Evolutionary conservation across 139 green algal genomes (phyloP), one percentile per base, ranked within the genome.

Genomic region (Gonium pectorale): DNA sequence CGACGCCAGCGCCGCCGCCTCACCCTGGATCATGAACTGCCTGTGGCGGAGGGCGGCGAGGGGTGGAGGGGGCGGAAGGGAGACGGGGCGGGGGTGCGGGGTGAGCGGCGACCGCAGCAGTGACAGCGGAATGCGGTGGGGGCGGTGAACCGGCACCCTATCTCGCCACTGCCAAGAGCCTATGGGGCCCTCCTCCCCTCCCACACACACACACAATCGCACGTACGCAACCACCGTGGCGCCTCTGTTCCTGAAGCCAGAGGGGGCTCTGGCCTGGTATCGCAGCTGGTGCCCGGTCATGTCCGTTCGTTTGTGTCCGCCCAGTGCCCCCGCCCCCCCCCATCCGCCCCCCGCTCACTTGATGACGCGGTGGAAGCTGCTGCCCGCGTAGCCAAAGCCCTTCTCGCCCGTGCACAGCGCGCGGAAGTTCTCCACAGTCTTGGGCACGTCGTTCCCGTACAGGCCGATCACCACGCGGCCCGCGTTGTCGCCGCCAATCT

Each of bases 401-500:
- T 92, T 90, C 84, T 93, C 88, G 26, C 89, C 89, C 1, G 86
- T 91, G 52, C 86, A 88, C 69, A 88, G 73, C 37, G 73, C 83
- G 8, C 62, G 73, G 79, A 89, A 91, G 66, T 89, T 89, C 72
- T 89, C 84, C 1, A 41, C 56, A 13, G 87, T 89, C 83, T 84
- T 83, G 67, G 81, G 86, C 46, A 85, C 66, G 31, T 87, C 86
- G 31, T 86, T 67, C 60, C 87, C 91, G 80, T 94, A 97, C 43
- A 97, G 88, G 22, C 94, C 94, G 11, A 97, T 90, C 19, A 95
- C 92, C 27, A 97, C 81, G 31, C 94, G 90, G 9, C 94, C 94
- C 33, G 89, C 80, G 2, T 68, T 75, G 37, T 80, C 56, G 43
- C 81, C 93, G 13, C 88, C 94, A 41, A 94, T 83, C 22, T 70